Conservation (phyloP, 192 early-diverging fungal genomes). For the Backusella circina region DNA sequence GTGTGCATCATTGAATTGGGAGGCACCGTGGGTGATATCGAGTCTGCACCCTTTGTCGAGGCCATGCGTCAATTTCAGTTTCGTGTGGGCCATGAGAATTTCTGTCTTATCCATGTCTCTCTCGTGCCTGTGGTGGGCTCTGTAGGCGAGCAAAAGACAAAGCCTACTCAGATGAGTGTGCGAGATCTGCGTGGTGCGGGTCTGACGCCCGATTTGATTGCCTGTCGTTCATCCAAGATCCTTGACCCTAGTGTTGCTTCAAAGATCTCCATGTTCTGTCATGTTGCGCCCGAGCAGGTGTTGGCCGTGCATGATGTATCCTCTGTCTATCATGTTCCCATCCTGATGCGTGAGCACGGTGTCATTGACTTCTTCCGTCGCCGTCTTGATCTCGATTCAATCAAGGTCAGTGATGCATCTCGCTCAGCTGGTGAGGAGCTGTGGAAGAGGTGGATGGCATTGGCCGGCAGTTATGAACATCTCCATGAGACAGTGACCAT, state of each 20-base stretch:
- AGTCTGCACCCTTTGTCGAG: conserved; percentile 97
- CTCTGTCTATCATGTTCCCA: conserved; percentile 97
- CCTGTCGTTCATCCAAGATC: conserved; percentile 85
- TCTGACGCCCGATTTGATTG: conserved; percentile 93
- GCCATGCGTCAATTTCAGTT: conserved; percentile 99
- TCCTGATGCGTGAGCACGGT: conserved; percentile 84
- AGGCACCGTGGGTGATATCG: conserved; percentile 98
- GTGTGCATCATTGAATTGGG: conserved; percentile 98
- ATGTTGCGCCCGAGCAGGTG: conserved; percentile 88
- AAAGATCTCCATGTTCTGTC: conserved; percentile 99
- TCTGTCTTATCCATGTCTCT: conserved; percentile 96
- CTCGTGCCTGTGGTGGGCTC: conserved; percentile 95
- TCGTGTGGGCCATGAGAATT: conserved; percentile 97
- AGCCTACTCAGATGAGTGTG: conserved; percentile 97
- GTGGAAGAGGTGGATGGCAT: conserved; percentile 75
- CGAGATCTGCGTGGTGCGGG: conserved; percentile 93
- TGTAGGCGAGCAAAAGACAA: conserved; percentile 99
- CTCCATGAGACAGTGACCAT: conserved; percentile 83
- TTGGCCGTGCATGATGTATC: conserved; percentile 95
- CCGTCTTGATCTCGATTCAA: conserved; percentile 67
- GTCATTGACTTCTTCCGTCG: conserved; percentile 78
- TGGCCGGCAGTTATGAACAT: conserved; percentile 62
- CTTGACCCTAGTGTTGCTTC: conserved; percentile 78
- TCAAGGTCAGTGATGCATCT: conserved; percentile 50
- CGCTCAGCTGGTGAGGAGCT: conserved; percentile 55